Conservation (phyloP, 2,329 filamentous ascomycete species). For the Leptodontidium sp. region DNA sequence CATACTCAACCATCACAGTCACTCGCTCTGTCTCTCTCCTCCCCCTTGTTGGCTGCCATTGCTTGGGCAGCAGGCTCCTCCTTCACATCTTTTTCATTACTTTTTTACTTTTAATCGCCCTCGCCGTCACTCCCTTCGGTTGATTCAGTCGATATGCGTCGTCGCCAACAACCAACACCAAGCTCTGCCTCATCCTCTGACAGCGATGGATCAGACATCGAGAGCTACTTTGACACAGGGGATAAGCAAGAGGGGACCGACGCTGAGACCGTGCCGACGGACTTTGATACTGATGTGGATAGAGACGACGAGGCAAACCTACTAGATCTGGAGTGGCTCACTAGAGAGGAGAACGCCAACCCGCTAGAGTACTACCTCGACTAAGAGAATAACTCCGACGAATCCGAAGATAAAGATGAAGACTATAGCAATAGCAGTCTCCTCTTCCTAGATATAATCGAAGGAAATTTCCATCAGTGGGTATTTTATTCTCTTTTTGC, state of each 20-base stretch:
- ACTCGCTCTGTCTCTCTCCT: constrained; percentile 26
- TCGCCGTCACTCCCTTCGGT: constrained; percentile 7
- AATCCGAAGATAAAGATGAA: constrained; percentile 37
- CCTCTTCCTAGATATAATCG: constrained; percentile 33
- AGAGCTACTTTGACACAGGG: constrained; percentile 38
- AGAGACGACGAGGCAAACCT: constrained; percentile 28
- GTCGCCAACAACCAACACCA: constrained; percentile 28
- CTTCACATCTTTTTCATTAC: constrained; percentile 17
- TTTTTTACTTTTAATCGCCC: constrained; percentile 25
- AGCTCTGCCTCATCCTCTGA: constrained; percentile 31
- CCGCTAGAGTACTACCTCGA: constrained; percentile 35
- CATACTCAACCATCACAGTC: constrained; percentile 30
- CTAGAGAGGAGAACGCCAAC: constrained; percentile 34
- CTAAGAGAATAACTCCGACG: constrained; percentile 30
- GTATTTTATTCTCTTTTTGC: constrained; percentile 28
- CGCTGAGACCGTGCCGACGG: constrained; percentile 42
- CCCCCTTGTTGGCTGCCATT: constrained; percentile 22
- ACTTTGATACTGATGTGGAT: constrained; percentile 38
- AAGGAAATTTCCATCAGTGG: constrained; percentile 32
- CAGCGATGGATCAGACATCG: constrained; percentile 36
- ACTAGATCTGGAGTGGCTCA: constrained; percentile 33
- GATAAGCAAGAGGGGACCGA: constrained; percentile 34
- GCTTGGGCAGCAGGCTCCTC: constrained; percentile 21
- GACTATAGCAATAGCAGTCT: constrained; percentile 35
- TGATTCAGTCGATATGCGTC: constrained; percentile 28